Evolutionary conservation across 208 protist species (phyloP).

Genomic region (Naegleria gruberi): DNA sequence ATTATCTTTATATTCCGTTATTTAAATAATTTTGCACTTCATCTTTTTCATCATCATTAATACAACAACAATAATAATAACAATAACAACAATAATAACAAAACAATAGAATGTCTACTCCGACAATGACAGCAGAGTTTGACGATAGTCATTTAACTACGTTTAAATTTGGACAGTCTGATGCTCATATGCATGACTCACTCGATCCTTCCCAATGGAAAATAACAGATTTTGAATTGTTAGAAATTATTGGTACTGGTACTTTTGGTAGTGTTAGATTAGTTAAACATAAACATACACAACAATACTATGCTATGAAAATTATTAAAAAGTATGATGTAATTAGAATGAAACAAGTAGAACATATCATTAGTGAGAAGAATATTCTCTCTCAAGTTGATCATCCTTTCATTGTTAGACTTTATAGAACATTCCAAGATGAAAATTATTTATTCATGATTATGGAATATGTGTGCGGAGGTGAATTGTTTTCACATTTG

Average conservation of each 20-base stretch:
- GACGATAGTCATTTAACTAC: too few species aligned
- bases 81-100: too few species aligned
- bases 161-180: neutral
- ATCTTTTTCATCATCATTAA: too few species aligned
- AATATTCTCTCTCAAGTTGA: conserved; percentile 46
- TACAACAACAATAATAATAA: too few species aligned
- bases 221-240: conserved; percentile 31
- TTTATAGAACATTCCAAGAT: conserved; percentile 50
- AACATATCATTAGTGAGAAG: conserved; percentile 82
- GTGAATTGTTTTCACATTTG: conserved; percentile 68
- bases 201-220: conserved; percentile 27
- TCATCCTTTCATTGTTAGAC: conserved; percentile 65
- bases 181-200: neutral
- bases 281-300: conserved; percentile 35
- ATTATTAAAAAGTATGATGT: conserved; percentile 54
- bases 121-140: too few species aligned
- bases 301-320: conserved; percentile 60
- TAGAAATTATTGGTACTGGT: conserved; percentile 52
- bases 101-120: too few species aligned
- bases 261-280: conserved; percentile 61
- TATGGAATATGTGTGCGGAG: conserved; percentile 69
- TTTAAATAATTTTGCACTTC: too few species aligned
- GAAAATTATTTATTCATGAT: conserved; percentile 59
- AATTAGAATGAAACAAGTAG: conserved; percentile 59
- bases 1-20: too few species aligned